A percentile compares a stretch with the other conserved stretches of the same genome.
Evolutionary conservation across 257 asterid genomes (phyloP).

Genomic region (Solanum ossicruentum): DNA sequence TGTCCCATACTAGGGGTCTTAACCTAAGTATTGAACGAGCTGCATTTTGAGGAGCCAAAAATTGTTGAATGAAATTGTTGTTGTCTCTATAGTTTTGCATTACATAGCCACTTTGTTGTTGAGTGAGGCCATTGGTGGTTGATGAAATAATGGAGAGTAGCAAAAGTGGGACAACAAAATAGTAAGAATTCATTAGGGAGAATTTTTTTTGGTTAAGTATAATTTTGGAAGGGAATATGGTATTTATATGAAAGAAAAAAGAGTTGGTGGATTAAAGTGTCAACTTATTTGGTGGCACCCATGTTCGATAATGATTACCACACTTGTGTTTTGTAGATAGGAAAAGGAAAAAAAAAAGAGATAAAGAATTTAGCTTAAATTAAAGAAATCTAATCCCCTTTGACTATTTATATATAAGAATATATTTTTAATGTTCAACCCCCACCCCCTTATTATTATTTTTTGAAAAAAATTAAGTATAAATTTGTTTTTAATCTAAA

Average conservation of each 20-base stretch:
- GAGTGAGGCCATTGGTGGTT: neutral
- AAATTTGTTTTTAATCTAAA: neutral
- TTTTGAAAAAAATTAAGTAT: no score
- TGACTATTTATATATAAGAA: neutral
- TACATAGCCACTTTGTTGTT: neutral
- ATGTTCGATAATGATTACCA: conserved; percentile 33
- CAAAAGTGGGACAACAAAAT: neutral
- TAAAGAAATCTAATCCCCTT: neutral
- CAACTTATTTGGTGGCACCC: conserved; percentile 29
- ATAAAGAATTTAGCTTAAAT: neutral
- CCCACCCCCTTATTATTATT: neutral
- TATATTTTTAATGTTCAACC: neutral
- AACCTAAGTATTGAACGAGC: conserved; percentile 21
- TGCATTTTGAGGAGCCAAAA: conserved; percentile 24
- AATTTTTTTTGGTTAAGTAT: neutral
- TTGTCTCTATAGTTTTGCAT: neutral
- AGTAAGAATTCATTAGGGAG: conserved; percentile 1
- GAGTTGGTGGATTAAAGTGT: conserved; percentile 19
- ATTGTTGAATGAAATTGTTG: conserved; percentile 5
- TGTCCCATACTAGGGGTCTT: conserved; percentile 25
- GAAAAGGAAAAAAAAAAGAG: neutral
- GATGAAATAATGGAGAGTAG: neutral
- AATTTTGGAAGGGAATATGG: neutral
- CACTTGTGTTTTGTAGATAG: neutral
- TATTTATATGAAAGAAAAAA: neutral